Evolutionary conservation across 371 early-diverging fungal genomes (phyloP).

Genomic region (Mucor saturninus): DNA sequence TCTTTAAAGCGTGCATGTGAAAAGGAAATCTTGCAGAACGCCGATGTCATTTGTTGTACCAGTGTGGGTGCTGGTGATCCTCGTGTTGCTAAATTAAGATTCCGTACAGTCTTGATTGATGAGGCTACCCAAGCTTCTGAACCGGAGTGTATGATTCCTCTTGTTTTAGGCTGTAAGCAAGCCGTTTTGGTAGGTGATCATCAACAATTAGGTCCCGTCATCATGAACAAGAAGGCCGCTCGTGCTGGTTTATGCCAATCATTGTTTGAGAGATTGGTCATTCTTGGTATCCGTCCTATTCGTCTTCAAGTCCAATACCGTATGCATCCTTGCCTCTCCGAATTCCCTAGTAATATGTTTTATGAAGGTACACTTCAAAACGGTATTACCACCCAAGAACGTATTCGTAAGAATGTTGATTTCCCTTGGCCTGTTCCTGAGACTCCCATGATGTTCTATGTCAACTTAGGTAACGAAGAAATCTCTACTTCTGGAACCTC

Average conservation of each 20-base stretch:
- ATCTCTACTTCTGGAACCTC: slow-evolving; percentile 96
- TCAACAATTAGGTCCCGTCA: slow-evolving; percentile 98
- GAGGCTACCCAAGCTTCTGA: slow-evolving; percentile 99
- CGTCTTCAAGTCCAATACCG: slow-evolving; percentile 98
- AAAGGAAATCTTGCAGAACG: slow-evolving; percentile 87
- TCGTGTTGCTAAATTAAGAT: slow-evolving; percentile 83
- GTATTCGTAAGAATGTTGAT: slow-evolving; percentile 84
- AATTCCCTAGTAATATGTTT: slow-evolving; percentile 98
- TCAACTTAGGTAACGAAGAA: slow-evolving; percentile 95
- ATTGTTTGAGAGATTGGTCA: slow-evolving; percentile 95
- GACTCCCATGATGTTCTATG: slow-evolving; percentile 95
- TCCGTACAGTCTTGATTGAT: slow-evolving; percentile 96
- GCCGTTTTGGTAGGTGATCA: slow-evolving; percentile 99
- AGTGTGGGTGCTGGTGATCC: slow-evolving; percentile 98
- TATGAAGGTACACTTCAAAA: slow-evolving; percentile 98
- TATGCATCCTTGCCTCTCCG: slow-evolving; percentile 98
- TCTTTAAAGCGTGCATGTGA: slow-evolving; percentile 82
- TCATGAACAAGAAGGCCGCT: slow-evolving; percentile 96
- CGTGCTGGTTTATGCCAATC: slow-evolving; percentile 95
- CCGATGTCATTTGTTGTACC: slow-evolving; percentile 98
- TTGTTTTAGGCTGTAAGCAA: slow-evolving; percentile 94
- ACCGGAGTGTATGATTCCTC: slow-evolving; percentile 97
- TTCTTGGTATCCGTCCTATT: slow-evolving; percentile 91
- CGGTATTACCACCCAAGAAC: slow-evolving; percentile 92
- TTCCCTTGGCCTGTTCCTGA: slow-evolving; percentile 96